Conservation (phyloP, 768 basidiomycete species). For the Arthromyces matolae region DNA sequence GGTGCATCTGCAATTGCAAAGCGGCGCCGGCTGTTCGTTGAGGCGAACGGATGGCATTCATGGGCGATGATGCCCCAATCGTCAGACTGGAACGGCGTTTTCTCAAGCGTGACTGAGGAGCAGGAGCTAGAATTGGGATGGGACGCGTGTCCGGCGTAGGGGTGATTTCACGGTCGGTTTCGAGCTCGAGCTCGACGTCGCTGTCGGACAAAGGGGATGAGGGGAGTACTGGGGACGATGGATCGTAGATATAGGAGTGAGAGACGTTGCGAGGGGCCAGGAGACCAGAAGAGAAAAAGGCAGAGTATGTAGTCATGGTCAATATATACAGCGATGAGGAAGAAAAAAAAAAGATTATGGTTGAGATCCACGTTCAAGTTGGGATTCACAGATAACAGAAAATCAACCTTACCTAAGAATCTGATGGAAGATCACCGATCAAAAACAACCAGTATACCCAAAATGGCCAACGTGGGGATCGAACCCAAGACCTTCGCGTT, state of each 20-base stretch:
- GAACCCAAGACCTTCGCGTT: slow-evolving; percentile 71
- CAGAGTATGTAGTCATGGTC: slow-evolving; percentile 48
- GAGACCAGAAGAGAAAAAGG: slow-evolving; percentile 69
- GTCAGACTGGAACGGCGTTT: slow-evolving; percentile 64
- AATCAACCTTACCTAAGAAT: slow-evolving; percentile 11
- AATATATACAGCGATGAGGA: slow-evolving; percentile 5
- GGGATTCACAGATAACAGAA: background rate
- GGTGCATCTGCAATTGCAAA: slow-evolving; percentile 45
- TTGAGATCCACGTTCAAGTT: background rate
- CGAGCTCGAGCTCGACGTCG: slow-evolving; percentile 32
- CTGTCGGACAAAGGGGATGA: slow-evolving; percentile 28
- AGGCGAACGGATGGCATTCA: slow-evolving; percentile 57
- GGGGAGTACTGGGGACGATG: slow-evolving; percentile 18
- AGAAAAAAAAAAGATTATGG: slow-evolving; percentile 5
- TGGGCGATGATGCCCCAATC: slow-evolving; percentile 46
- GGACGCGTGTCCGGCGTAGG: slow-evolving; percentile 18
- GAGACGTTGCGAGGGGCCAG: slow-evolving; percentile 42
- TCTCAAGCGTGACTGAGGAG: slow-evolving; percentile 41
- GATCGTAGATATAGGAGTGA: slow-evolving; percentile 8
- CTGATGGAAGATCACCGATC: background rate
- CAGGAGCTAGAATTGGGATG: slow-evolving; percentile 1
- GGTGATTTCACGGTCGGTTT: slow-evolving; percentile 20
- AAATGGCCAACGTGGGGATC: slow-evolving; percentile 60
- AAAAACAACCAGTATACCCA: background rate
- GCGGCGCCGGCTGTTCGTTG: slow-evolving; percentile 48